phyloP scores from a whole-genome alignment of 306 rosid genomes.

The Quercus agrifolia region DNA sequence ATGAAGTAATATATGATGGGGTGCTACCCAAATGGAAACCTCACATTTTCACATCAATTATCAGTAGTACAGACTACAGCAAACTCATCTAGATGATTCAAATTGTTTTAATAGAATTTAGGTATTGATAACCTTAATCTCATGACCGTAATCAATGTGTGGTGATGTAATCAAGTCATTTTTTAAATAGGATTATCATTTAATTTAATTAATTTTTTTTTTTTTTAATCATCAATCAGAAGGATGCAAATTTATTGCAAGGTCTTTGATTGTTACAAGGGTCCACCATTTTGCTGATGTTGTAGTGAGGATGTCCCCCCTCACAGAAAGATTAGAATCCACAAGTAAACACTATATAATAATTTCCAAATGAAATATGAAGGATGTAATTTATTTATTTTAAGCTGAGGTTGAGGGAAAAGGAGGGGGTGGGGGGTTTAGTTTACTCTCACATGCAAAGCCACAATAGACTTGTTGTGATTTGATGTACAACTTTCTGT shows the following conservation, averaged over 20 bases:
- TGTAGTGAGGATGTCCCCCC: neutral
- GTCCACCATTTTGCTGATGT: neutral
- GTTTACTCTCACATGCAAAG: too few relatives aligned
- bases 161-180: neutral
- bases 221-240: neutral
- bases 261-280: neutral
- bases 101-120: too few relatives aligned
- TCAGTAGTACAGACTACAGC: neutral
- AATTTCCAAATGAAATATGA: neutral
- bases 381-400: neutral
- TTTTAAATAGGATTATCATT: neutral
- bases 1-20: neutral
- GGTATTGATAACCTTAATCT: neutral
- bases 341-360: neutral
- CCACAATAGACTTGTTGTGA: neutral
- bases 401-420: neutral
- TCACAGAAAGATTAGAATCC: neutral
- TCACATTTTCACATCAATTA: neutral
- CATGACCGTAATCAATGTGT: neutral
- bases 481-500: neutral
- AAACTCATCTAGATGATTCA: neutral
- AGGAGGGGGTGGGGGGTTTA: too few relatives aligned
- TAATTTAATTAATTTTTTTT: neutral
- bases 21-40: neutral
- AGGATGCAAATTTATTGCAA: neutral